Evolutionary conservation across 148 eudicot genomes (phyloP), one percentile per base, ranked within the genome.

Genomic region (Silene uniflora): DNA sequence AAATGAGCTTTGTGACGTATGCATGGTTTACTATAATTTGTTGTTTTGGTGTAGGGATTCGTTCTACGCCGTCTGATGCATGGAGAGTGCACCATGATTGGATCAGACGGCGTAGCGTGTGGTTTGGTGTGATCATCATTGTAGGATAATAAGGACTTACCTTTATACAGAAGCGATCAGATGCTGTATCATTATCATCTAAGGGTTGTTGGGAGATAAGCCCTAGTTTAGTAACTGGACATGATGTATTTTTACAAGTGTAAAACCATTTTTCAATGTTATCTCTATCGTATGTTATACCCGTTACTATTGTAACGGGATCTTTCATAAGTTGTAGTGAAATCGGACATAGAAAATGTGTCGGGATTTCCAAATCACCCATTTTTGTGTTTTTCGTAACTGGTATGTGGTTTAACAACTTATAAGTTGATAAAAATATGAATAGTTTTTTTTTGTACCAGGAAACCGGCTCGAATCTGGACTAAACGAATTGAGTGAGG

Each of bases 41-140:
- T 10, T 81, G 76, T 66, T 84, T 92, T 0, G 99, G 99, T 0
- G 99, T 95, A 0, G 99, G 99, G 75, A 92, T 85, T 1, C 92
- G 86, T 18, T 95, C 91, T 35, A 90, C 22, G 10, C 92, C 91
- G 68, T 84, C 32, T 0, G 88, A 85, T 25, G 88, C 82, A 68
- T 95, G 88, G 79, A 89, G 83, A 5, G 79, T 85, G 77, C 99
- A 92, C 99, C 99, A 95, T 5, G 92, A 83, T 62, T 95, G 99
- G 71, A 95, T 95, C 76, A 95, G 72, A 27, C 99, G 90, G n/a
- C 97, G 91, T 46, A 95, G 93, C 6, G 87, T 89, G 82, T 92
- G 99, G 71, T 92, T 95, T 0, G 99, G 99, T 0, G 86, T 95
- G 11, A 86, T 86, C 47, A 86, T 65, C 29, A 49, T 0, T 39